phyloP scores from a whole-genome alignment of 495 filamentous ascomycete species.

The Podospora bellae-mahoneyi region DNA sequence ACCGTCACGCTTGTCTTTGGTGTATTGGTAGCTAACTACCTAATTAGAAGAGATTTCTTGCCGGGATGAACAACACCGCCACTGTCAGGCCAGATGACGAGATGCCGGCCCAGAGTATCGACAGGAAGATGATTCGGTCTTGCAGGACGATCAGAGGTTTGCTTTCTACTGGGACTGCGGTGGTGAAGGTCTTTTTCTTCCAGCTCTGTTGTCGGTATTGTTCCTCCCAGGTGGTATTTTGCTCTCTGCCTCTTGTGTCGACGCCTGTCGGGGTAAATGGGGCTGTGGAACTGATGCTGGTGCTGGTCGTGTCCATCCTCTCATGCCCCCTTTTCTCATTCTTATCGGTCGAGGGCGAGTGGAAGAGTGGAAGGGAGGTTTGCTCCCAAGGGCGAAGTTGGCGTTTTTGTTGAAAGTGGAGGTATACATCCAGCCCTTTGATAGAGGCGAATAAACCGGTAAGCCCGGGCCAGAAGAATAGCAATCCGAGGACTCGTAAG shows the following conservation, averaged over 20 bases:
- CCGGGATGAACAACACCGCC: conserved; percentile 29
- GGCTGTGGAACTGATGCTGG: not conserved
- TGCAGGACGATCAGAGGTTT: conserved; percentile 61
- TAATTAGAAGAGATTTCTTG: conserved; percentile 15
- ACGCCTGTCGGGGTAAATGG: not conserved
- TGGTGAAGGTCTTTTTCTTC: conserved; percentile 60
- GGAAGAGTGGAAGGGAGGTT: not conserved
- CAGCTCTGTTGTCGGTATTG: conserved; percentile 56
- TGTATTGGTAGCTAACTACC: no score
- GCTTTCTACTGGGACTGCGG: conserved; percentile 59
- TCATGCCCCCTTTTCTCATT: not conserved
- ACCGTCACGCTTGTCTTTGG: no score
- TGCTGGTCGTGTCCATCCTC: not conserved
- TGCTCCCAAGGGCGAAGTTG: conserved; percentile 67
- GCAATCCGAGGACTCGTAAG: conserved; percentile 53
- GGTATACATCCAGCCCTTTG: conserved; percentile 62
- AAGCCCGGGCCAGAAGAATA: conserved; percentile 59
- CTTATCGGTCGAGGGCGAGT: not conserved
- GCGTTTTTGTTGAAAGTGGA: conserved; percentile 55
- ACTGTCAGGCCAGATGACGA: conserved; percentile 35
- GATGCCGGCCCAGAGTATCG: conserved; percentile 38
- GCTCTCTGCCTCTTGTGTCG: conserved; percentile 12
- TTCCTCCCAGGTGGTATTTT: conserved; percentile 48
- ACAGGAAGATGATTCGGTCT: conserved; percentile 58
- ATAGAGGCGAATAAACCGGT: conserved; percentile 56